Base-by-base conservation (phyloP, 192 early-diverging fungal species). In the Phlyctochytrium bullatum region DNA sequence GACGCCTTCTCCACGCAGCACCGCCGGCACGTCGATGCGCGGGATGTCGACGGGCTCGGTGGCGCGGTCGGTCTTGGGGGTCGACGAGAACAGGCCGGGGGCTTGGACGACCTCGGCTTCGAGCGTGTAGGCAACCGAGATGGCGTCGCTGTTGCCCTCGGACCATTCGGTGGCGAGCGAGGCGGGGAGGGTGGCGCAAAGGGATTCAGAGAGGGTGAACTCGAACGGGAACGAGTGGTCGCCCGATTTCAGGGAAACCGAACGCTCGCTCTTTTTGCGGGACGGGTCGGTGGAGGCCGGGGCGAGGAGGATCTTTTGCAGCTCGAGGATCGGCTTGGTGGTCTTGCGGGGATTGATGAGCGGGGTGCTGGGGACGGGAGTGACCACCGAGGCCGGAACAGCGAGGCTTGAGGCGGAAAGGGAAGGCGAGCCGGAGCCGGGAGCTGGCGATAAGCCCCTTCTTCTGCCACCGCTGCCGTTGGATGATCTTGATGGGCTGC, bases 31-130 rank as follows among this genome's bases (percentile, higher is more conserved):
- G 59, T 72, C 63, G 70, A 65, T 65, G 17, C 24, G 54, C 3
- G 70, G 70, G 29, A 72, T 10, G 63, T 72, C 70, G 31, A 72
- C 70, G 27, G 27, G 36, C 30, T 72, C 70, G 2, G 29, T 25
- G 34, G 3, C 16, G 30, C 6, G 14, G 10, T 59, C 23, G n/a
- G 36, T 56, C 57, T 66, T 65, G 4, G 36, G 2, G 20, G 56
- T 16, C 20, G 64, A 33, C 17, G 59, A 32, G 57, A 72, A 58
- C 17, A 20, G 14, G 1, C 64, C 63, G 12, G 17, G 25, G 12
- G 70, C 65, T 34, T 20, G 20, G 14, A 57, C 70, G 23, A 72
- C 47, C 52, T 66, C 56, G 14, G 51, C 63, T 6, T 29, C 23
- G 27, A 72, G 35, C 56, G 4, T 16, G 57, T 72, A 72, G 4